Evolutionary conservation across 805 yeast genomes (phyloP).

Genomic region (Saturnispora sekii): DNA sequence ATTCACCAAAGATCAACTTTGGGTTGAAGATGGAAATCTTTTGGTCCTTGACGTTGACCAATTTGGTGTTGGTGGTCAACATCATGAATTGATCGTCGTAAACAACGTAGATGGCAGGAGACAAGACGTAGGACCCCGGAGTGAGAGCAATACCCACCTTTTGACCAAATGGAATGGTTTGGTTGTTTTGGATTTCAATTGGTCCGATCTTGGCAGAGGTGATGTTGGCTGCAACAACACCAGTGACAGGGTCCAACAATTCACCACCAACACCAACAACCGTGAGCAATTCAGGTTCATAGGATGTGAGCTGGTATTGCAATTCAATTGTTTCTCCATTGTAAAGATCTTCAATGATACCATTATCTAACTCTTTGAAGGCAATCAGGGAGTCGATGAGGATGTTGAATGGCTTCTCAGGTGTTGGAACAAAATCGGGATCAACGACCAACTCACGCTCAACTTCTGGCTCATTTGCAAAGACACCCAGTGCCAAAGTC

Average conservation of each 20-base stretch:
- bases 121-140: conserved; percentile 47
- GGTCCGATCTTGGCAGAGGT: conserved; percentile 61
- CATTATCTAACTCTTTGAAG: conserved; percentile 26
- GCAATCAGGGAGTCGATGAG: conserved; percentile 38
- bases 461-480: conserved; percentile 5
- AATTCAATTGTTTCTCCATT: conserved; percentile 48
- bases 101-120: conserved; percentile 49
- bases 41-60: conserved; percentile 51
- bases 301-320: conserved; percentile 42
- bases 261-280: conserved; percentile 65
- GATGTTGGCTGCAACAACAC: conserved; percentile 47
- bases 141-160: conserved; percentile 47
- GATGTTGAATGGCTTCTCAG: conserved; percentile 34
- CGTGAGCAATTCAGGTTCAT: conserved; percentile 40
- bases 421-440: conserved; percentile 25
- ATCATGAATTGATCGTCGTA: conserved; percentile 41
- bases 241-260: conserved; percentile 45
- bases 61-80: conserved; percentile 48
- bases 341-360: conserved; percentile 33
- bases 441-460: conserved; percentile 14
- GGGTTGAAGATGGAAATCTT: conserved; percentile 67
- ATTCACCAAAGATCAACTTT: conserved; percentile 53
- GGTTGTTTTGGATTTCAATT: conserved; percentile 39
- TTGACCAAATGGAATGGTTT: conserved; percentile 44
- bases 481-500: too few relatives aligned